Conservation (phyloP, 148 eudicot species). For the Camellia sinensis region DNA sequence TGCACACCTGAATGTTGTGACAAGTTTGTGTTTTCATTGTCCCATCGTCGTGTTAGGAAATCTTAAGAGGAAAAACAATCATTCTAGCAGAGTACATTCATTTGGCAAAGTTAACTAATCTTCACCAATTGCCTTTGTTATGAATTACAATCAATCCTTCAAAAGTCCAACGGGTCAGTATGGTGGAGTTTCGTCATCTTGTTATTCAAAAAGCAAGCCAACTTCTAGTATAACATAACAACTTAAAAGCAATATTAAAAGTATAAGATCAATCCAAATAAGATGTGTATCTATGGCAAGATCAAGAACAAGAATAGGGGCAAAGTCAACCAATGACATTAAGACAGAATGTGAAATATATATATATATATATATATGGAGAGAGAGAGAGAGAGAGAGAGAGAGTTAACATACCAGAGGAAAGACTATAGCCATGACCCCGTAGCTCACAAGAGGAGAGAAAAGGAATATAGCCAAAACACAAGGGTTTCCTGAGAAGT, state of each 20-base stretch:
- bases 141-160: too few relatives aligned
- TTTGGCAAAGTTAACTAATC: too few relatives aligned
- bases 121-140: too few relatives aligned
- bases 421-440: conserved; percentile 83
- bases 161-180: too few relatives aligned
- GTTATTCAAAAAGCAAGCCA: too few relatives aligned
- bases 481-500: conserved; percentile 81
- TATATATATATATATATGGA: background rate
- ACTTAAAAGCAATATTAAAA: background rate
- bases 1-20: too few relatives aligned
- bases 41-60: too few relatives aligned
- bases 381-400: background rate
- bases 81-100: too few relatives aligned
- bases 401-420: conserved; percentile 60
- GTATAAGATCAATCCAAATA: background rate
- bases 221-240: too few relatives aligned
- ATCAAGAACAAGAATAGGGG: background rate
- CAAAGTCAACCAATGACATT: background rate
- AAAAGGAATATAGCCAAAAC: conserved; percentile 69
- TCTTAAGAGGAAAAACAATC: too few relatives aligned
- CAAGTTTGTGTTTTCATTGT: too few relatives aligned
- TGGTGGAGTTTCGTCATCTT: too few relatives aligned
- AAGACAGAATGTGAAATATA: background rate
- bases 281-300: background rate
- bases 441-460: conserved; percentile 86